A percentile compares a stretch with the other conserved stretches of the same genome.
These are phyloP conservation scores for Metarhizium rileyi DNA, from an alignment of 2,329 filamentous ascomycete species.

Conservation along the genomic window DNA sequence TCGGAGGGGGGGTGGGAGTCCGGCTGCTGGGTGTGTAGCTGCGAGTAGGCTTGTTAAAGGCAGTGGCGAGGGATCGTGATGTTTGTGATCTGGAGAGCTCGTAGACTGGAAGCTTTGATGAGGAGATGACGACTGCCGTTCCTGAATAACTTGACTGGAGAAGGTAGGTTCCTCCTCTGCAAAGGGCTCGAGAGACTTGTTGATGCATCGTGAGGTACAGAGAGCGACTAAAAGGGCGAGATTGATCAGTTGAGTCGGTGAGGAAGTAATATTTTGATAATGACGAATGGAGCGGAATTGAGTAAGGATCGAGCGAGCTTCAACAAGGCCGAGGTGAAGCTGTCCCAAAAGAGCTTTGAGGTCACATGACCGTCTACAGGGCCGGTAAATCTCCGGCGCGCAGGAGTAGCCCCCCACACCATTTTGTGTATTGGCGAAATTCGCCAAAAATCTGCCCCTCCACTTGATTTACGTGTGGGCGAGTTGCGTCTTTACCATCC, in stretches of 20 bases:
- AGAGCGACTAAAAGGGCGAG: not conserved
- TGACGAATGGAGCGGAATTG: not conserved
- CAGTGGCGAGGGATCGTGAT: constrained; percentile 2
- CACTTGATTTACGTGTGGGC: constrained; percentile 15
- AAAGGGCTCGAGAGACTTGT: constrained; percentile 15
- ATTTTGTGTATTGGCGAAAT: constrained; percentile 30
- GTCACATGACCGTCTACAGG: constrained; percentile 26
- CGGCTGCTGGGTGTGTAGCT: constrained; percentile 17
- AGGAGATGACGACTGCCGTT: constrained; percentile 9
- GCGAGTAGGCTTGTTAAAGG: constrained; percentile 11
- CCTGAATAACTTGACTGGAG: constrained; percentile 5
- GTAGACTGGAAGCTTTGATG: constrained; percentile 9
- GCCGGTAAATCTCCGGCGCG: constrained; percentile 25
- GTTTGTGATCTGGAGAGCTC: constrained; percentile 13
- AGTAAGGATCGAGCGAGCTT: not conserved
- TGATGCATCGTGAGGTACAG: constrained; percentile 16
- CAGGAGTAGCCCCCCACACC: constrained; percentile 20
- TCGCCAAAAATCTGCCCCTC: constrained; percentile 33
- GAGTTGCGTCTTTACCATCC: constrained; percentile 7
- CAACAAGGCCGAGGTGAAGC: not conserved
- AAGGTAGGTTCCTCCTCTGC: constrained; percentile 12
- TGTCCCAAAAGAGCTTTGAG: constrained; percentile 19
- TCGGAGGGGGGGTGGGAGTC: constrained; percentile 18
- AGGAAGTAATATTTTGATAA: not conserved
- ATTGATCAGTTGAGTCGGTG: not conserved